Evolutionary conservation across 352 stramenopile species (phyloP).

Genomic region (Thalassiosira livingstoniorum): DNA sequence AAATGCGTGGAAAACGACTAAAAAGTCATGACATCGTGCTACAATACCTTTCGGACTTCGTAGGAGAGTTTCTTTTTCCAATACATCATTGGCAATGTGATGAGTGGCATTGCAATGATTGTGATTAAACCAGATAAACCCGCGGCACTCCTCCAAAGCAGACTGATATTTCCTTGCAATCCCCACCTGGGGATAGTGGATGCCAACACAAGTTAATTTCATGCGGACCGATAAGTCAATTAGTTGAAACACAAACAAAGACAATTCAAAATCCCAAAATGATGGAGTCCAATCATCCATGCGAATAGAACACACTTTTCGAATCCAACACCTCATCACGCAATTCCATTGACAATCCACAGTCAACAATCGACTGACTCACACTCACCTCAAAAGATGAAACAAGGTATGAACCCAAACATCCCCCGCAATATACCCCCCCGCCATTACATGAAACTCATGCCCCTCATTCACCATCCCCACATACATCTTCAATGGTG

Average conservation of each 20-base stretch:
- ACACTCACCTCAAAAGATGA: slow-evolving; percentile 43
- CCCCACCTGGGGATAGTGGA: no score
- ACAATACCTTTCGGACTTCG: slow-evolving; percentile 49
- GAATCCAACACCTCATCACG: no score
- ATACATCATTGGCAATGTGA: slow-evolving; percentile 54
- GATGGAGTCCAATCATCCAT: no score
- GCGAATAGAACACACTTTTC: no score
- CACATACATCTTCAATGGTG: slow-evolving; percentile 47
- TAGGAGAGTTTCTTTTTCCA: slow-evolving; percentile 17
- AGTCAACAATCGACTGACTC: no score
- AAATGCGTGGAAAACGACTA: no score
- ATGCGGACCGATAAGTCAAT: no score
- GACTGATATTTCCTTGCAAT: slow-evolving; percentile 41
- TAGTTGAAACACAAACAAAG: no score
- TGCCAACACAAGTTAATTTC: no score
- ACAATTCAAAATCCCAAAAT: no score
- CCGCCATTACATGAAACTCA: slow-evolving; percentile 56
- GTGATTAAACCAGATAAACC: slow-evolving; percentile 50
- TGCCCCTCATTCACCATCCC: slow-evolving; percentile 33
- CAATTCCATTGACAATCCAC: no score
- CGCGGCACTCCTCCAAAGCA: slow-evolving; percentile 33
- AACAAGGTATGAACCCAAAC: slow-evolving; percentile 42
- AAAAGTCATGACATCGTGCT: no score
- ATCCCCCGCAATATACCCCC: slow-evolving; percentile 42
- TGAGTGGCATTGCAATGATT: slow-evolving; percentile 33